Percentiles rank a stretch among this genome's conserved stretches.
These are phyloP conservation scores for Blyttiomyces sp. DNA, from an alignment of 371 early-diverging fungal species.

Conservation along the genomic window DNA sequence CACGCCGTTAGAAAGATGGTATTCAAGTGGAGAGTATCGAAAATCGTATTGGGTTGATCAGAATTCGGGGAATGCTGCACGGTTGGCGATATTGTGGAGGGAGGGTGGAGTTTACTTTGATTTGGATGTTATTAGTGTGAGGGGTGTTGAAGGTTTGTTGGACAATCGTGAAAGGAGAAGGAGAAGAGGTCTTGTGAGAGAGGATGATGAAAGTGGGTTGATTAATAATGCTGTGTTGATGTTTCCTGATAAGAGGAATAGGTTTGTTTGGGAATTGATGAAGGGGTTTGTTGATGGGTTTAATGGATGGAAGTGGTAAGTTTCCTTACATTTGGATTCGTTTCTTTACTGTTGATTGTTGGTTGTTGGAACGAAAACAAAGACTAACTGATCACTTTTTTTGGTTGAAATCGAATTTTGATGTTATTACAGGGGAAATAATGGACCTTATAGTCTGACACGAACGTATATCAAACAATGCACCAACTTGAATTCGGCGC, in stretches of 20 bases:
- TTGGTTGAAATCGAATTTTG: not conserved
- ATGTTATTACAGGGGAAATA: conserved; percentile 11
- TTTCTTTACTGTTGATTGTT: not conserved
- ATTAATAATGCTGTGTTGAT: conserved; percentile 30
- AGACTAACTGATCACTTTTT: not conserved
- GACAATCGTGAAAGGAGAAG: too few species aligned
- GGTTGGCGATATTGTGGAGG: conserved; percentile 21
- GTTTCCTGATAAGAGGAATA: conserved; percentile 20
- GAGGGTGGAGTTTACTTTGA: conserved; percentile 29
- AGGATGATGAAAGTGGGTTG: conserved; percentile 6
- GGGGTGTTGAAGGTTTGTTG: conserved; percentile 14
- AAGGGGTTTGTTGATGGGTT: conserved; percentile 27
- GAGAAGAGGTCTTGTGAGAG: conserved; percentile 15
- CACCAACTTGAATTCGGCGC: too few species aligned
- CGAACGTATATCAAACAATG: too few species aligned
- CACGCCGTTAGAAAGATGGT: conserved; percentile 10
- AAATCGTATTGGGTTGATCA: conserved; percentile 10
- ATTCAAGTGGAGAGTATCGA: not conserved
- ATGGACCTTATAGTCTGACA: conserved; percentile 7
- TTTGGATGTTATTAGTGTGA: conserved; percentile 28
- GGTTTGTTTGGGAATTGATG: conserved; percentile 28
- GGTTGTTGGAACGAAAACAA: not conserved
- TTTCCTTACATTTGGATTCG: not conserved
- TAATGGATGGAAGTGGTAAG: conserved; percentile 25
- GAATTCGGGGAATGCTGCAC: conserved; percentile 27